Percentiles rank a stretch among this genome's conserved stretches.
phyloP scores from a whole-genome alignment of 192 early-diverging fungal genomes.

The Radiomyces spectabilis region DNA sequence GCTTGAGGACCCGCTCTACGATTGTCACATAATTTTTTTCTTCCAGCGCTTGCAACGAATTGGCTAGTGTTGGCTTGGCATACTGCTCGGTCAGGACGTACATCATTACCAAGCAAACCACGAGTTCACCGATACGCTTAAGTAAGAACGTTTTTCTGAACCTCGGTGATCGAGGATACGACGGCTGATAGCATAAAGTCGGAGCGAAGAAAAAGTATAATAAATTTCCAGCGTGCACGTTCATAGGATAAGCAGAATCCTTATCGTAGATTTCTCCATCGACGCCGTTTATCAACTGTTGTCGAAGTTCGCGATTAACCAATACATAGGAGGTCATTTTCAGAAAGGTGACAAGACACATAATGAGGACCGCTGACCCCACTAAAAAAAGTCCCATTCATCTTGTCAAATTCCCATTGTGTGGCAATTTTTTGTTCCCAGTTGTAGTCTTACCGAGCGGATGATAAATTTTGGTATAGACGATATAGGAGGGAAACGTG shows the following conservation, averaged over 20 bases:
- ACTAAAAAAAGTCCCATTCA: constrained; percentile 20
- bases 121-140: constrained; percentile 72
- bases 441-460: constrained; percentile 36
- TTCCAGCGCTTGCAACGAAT: constrained; percentile 69
- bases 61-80: constrained; percentile 70
- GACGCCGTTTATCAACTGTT: constrained; percentile 23
- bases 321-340: constrained; percentile 76
- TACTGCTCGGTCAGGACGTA: constrained; percentile 77
- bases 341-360: constrained; percentile 63
- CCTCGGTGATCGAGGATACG: constrained; percentile 60
- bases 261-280: constrained; percentile 32
- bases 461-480: constrained; percentile 61
- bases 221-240: constrained; percentile 58
- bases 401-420: background rate
- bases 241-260: constrained; percentile 60
- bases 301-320: constrained; percentile 71
- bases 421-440: background rate
- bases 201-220: constrained; percentile 75
- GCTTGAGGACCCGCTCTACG: constrained; percentile 81
- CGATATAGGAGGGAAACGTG: constrained; percentile 52
- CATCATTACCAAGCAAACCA: constrained; percentile 61
- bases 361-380: constrained; percentile 52
- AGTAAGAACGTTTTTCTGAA: constrained; percentile 68
- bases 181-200: constrained; percentile 83
- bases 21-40: constrained; percentile 55